A percentile compares a stretch with the other conserved stretches of the same genome.
phyloP scores from a whole-genome alignment of 495 filamentous ascomycete genomes.

The Neurospora sp. region DNA sequence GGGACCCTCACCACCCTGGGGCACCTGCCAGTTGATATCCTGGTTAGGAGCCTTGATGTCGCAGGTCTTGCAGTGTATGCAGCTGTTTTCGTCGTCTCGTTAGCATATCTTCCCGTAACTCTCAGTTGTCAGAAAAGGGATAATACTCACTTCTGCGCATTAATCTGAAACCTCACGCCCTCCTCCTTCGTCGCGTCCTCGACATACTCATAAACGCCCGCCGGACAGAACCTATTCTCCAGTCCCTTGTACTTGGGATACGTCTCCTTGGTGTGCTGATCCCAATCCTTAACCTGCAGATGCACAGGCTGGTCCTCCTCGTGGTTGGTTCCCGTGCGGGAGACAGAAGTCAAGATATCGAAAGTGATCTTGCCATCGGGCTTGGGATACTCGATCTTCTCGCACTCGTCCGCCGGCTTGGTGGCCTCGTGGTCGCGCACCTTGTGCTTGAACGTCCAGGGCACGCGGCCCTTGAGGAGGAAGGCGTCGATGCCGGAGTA shows the following conservation, averaged over 20 bases:
- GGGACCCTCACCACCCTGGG: conserved; percentile 91
- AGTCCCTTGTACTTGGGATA: conserved; percentile 86
- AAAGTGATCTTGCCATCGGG: conserved; percentile 90
- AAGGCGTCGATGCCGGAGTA: conserved; percentile 94
- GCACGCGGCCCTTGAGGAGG: conserved; percentile 69
- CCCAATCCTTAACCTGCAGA: conserved; percentile 89
- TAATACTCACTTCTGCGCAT: conserved; percentile 81
- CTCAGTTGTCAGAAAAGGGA: no score
- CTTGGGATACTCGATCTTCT: conserved; percentile 93
- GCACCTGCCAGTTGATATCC: conserved; percentile 94
- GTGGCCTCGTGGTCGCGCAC: conserved; percentile 65
- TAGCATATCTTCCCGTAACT: no score
- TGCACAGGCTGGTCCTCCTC: conserved; percentile 98
- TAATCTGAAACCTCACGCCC: conserved; percentile 94
- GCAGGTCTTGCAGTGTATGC: conserved; percentile 99
- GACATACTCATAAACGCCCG: conserved; percentile 96
- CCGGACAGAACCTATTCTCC: conserved; percentile 98
- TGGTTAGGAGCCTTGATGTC: conserved; percentile 96
- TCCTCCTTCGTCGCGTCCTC: conserved; percentile 74
- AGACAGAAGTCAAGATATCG: conserved; percentile 90
- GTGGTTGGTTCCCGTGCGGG: conserved; percentile 92
- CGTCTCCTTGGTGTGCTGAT: conserved; percentile 68
- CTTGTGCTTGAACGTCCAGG: conserved; percentile 90
- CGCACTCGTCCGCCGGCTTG: conserved; percentile 63
- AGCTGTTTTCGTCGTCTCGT: conserved; percentile 31